These are phyloP conservation scores for Kodamaea sp. DNA, from an alignment of 1,139 yeast genomes.

Conservation along the genomic window DNA sequence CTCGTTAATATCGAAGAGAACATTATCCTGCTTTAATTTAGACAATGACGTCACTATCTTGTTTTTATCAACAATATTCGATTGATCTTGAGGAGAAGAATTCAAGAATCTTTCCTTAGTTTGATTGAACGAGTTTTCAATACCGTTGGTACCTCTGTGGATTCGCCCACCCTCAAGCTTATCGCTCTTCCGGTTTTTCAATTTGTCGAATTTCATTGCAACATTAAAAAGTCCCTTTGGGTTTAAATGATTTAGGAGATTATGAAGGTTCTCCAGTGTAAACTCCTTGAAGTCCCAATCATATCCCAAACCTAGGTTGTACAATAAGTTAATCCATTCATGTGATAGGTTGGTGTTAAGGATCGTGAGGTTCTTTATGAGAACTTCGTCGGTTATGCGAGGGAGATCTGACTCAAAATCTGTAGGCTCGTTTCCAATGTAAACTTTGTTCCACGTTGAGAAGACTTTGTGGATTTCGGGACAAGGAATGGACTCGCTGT, in stretches of 20 bases:
- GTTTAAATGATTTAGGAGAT: conserved; percentile 33
- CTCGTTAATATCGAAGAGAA: conserved; percentile 36
- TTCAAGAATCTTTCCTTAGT: neutral
- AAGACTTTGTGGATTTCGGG: conserved; percentile 33
- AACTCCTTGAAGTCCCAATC: conserved; percentile 42
- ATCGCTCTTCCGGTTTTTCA: conserved; percentile 14
- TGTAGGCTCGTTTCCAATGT: conserved; percentile 30
- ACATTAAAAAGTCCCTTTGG: conserved; percentile 29
- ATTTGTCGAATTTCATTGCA: conserved; percentile 25
- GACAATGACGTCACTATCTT: conserved; percentile 24
- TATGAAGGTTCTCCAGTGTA: conserved; percentile 29
- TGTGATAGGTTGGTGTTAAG: conserved; percentile 29
- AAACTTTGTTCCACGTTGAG: conserved; percentile 40
- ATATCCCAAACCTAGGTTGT: conserved; percentile 39
- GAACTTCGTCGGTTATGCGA: conserved; percentile 26
- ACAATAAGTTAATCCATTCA: conserved; percentile 43
- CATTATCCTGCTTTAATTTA: conserved; percentile 25
- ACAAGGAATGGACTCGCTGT: conserved; percentile 48
- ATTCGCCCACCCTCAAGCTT: no score
- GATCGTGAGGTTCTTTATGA: conserved; percentile 35
- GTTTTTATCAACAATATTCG: conserved; percentile 18
- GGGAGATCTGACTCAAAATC: neutral
- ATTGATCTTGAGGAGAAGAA: conserved; percentile 1
- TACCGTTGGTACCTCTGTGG: neutral
- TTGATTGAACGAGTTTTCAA: neutral